phyloP scores from a whole-genome alignment of 805 yeast genomes.

The Ogataea thermomethanolica region DNA sequence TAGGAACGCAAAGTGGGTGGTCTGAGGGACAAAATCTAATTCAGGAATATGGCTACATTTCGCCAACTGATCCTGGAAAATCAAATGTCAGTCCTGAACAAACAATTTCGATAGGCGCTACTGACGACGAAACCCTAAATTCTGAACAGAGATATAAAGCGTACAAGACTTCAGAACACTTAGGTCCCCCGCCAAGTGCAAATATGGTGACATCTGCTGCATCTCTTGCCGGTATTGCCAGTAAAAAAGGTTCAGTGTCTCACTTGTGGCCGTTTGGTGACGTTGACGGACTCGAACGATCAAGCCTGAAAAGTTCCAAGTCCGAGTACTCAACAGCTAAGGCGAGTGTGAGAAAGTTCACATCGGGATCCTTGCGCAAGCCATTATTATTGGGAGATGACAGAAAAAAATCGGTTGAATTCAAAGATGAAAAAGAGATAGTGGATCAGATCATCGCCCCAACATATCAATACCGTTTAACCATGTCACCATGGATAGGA shows the following conservation, averaged over 20 bases:
- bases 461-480: slow-evolving; percentile 1
- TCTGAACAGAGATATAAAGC: slow-evolving; percentile 5
- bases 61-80: slow-evolving; percentile 11
- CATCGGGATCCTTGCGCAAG: slow-evolving; percentile 10
- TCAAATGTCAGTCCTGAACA: neutral
- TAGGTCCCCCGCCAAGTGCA: slow-evolving; percentile 9
- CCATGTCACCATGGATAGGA: slow-evolving; percentile 14
- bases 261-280: slow-evolving; percentile 21
- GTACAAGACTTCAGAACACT: neutral
- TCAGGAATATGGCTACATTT: slow-evolving; percentile 23
- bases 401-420: slow-evolving; percentile 18
- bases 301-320: slow-evolving; percentile 18
- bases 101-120: slow-evolving; percentile 4
- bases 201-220: slow-evolving; percentile 15
- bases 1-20: slow-evolving; percentile 21
- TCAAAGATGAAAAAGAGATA: slow-evolving; percentile 6
- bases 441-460: neutral
- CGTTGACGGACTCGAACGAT: slow-evolving; percentile 17
- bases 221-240: slow-evolving; percentile 19
- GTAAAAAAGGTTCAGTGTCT: slow-evolving; percentile 20
- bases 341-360: slow-evolving; percentile 14
- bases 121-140: slow-evolving; percentile 9
- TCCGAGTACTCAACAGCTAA: slow-evolving; percentile 19
- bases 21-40: slow-evolving; percentile 22
- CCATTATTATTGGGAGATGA: slow-evolving; percentile 7